Base-by-base conservation (phyloP, 148 eudicot genomes). In the Suaeda aralocaspica region DNA sequence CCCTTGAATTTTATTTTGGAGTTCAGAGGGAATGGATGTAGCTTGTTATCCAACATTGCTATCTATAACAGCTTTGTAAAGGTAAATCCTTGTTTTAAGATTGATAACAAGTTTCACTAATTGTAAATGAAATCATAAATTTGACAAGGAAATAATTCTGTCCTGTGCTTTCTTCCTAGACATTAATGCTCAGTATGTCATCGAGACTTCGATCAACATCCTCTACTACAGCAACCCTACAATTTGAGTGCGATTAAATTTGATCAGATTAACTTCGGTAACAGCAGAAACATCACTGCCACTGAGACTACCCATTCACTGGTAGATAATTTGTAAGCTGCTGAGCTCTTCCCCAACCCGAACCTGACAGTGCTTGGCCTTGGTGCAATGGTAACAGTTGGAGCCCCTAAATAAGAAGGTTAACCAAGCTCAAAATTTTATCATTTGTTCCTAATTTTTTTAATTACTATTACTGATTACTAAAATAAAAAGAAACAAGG, bases 341-440 rank as follows among this genome's bases (percentile, higher is more conserved):
- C 56, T 42, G 76, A 59, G 34, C 66, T 85, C 46, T 31, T 81
- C 62, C 71, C 75, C 61, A 66, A 59, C 31, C 87, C 83, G 13
- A 79, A 69, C 51, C 79, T 77, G 51, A 69, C 72, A 11, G 77
- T 72, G 70, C 81, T 78, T 9, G 90, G 81, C 59, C 77, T 76
- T 46, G 92, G 92, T 29, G 82, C 73, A 58, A 76, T 65, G 29
- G 82, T 78, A 22, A 78, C 78, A 65, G 70, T 59, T 4, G 92
- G 93, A 60, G 85, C 66, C 72, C 85, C 90, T 84, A 63, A 82
- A 63, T 61, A 66, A 48, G 41, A 73, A 60, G 76, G 42, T 34
- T 22, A 69, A 44, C 19, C n/a, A 24, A 42, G 41, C 25, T 46
- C n/a, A 18, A 64, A 36, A 3, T 24, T 26, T 45, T 65, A 39